Evolutionary conservation across 176 grass and related monocot genomes (phyloP).

Genomic region (Bolboschoenus planiculmis): DNA sequence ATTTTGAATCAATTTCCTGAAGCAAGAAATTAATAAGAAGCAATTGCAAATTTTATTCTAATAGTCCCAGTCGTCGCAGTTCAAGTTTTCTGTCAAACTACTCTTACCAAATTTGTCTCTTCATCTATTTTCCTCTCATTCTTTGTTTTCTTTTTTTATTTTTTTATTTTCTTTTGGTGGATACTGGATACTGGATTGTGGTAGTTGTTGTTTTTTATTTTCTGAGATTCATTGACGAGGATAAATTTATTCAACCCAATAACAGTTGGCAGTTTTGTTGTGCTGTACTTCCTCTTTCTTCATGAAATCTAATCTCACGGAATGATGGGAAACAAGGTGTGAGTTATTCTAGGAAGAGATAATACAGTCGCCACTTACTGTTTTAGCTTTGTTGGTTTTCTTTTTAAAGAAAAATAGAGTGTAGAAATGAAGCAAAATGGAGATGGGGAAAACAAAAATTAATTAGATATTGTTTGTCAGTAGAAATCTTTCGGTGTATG

Average conservation of each 20-base stretch:
- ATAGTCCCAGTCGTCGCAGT: too few species aligned
- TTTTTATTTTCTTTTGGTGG: neutral
- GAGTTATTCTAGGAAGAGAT: neutral
- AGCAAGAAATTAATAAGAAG: neutral
- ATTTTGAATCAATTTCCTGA: neutral
- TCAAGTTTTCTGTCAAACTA: neutral
- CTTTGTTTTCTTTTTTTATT: neutral
- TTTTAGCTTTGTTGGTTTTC: neutral
- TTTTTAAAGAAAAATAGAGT: neutral
- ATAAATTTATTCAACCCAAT: neutral
- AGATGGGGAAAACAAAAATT: neutral
- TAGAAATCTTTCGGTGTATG: neutral
- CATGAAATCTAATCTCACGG: neutral
- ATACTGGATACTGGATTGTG: too few species aligned
- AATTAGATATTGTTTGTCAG: neutral
- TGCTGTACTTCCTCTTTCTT: neutral
- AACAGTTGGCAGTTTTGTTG: slow-evolving; percentile 7
- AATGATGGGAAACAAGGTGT: neutral
- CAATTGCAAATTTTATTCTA: neutral
- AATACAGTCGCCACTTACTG: neutral
- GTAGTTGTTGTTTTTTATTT: neutral
- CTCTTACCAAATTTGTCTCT: neutral
- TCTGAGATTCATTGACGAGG: neutral
- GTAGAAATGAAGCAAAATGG: neutral
- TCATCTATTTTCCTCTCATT: neutral